Evolutionary conservation across 129 eudicot species (phyloP).

Genomic region (Flaveria robusta): DNA sequence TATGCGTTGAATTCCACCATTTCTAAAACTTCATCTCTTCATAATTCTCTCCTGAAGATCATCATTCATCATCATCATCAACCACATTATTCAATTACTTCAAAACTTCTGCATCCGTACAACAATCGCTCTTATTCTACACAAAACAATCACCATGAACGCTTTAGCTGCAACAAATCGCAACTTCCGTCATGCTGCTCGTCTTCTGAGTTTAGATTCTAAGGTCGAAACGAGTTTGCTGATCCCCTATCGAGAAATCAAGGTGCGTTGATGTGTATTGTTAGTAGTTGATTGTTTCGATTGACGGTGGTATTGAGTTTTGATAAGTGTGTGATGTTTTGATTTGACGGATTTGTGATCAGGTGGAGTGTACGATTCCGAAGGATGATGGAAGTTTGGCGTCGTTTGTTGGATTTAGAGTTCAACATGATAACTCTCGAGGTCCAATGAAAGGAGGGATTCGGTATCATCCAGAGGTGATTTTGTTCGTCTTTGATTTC

Average conservation of each 20-base stretch:
- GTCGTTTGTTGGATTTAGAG: slow-evolving; percentile 67
- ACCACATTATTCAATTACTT: not conserved
- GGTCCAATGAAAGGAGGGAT: slow-evolving; percentile 94
- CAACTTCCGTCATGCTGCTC: slow-evolving; percentile 75
- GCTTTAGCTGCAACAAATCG: slow-evolving; percentile 80
- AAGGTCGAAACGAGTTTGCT: slow-evolving; percentile 71
- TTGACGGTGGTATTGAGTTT: not conserved
- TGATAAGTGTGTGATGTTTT: not conserved
- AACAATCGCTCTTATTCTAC: not conserved
- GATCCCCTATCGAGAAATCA: slow-evolving; percentile 74
- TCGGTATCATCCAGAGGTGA: slow-evolving; percentile 75
- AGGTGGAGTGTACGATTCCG: slow-evolving; percentile 82
- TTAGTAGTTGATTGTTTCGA: not conserved
- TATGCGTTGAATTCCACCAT: not conserved
- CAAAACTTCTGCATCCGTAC: not conserved
- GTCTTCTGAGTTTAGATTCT: slow-evolving; percentile 59
- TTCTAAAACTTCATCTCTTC: not conserved
- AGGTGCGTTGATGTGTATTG: slow-evolving; percentile 36
- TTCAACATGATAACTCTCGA: slow-evolving; percentile 83
- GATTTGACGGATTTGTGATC: slow-evolving; percentile 33
- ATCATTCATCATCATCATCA: not conserved
- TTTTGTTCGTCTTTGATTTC: not conserved
- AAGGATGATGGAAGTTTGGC: slow-evolving; percentile 69
- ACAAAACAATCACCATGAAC: slow-evolving; percentile 30
- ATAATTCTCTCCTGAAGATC: not conserved